Evolutionary conservation across 1,139 yeast genomes (phyloP).

Genomic region (Citeromyces siamensis): DNA sequence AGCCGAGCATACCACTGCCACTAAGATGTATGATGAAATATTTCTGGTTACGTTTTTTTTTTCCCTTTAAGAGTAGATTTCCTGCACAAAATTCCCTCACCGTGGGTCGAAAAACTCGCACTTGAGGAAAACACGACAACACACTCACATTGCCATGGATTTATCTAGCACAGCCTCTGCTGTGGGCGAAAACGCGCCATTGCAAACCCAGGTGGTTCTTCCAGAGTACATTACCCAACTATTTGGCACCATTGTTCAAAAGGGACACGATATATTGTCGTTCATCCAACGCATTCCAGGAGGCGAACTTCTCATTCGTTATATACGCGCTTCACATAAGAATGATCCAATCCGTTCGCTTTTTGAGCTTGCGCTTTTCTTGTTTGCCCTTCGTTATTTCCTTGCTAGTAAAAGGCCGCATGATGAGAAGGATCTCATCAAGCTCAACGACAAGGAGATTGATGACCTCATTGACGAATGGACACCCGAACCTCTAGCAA

Average conservation of each 20-base stretch:
- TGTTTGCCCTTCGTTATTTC: slow-evolving; percentile 84
- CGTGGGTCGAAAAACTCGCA: not conserved
- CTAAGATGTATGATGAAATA: too few species aligned
- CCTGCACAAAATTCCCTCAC: not conserved
- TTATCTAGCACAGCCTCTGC: slow-evolving; percentile 1
- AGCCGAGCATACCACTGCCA: too few species aligned
- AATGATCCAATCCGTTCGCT: slow-evolving; percentile 89
- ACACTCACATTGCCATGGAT: not conserved
- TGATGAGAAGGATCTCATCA: slow-evolving; percentile 60
- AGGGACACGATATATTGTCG: slow-evolving; percentile 12
- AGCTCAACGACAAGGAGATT: slow-evolving; percentile 52
- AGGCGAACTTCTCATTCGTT: slow-evolving; percentile 60
- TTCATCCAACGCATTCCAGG: slow-evolving; percentile 47
- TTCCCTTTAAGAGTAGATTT: too few species aligned
- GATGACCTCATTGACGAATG: slow-evolving; percentile 84
- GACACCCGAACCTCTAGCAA: slow-evolving; percentile 78
- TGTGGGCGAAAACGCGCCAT: not conserved
- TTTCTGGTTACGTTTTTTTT: too few species aligned
- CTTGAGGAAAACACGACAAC: slow-evolving; percentile 2
- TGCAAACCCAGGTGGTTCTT: slow-evolving; percentile 7
- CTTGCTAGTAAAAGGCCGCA: slow-evolving; percentile 72
- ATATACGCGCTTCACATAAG: slow-evolving; percentile 81
- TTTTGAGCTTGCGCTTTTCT: slow-evolving; percentile 61
- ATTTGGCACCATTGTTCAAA: slow-evolving; percentile 13
- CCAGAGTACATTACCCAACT: slow-evolving; percentile 15